Percentiles rank a stretch among this genome's conserved stretches.
Evolutionary conservation across 495 filamentous ascomycete genomes (phyloP).

Genomic region (Trichoderma virens): DNA sequence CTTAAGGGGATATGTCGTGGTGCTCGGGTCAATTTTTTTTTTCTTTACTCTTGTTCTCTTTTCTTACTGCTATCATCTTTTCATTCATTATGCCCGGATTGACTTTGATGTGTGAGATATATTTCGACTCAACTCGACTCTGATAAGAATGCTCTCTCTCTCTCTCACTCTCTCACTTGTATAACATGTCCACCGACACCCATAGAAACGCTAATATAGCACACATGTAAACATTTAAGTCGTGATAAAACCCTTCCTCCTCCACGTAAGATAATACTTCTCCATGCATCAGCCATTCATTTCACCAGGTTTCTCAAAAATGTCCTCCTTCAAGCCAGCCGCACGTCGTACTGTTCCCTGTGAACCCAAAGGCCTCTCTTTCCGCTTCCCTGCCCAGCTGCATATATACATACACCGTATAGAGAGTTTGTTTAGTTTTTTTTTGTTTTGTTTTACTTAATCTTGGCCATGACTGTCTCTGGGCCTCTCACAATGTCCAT

Average conservation of each 20-base stretch:
- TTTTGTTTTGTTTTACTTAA: constrained; percentile 49
- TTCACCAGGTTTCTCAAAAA: no score
- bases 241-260: background rate
- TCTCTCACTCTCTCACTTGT: background rate
- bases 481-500: constrained; percentile 66
- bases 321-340: background rate
- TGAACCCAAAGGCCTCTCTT: no score
- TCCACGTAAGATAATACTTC: background rate
- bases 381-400: background rate
- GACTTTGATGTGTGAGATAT: background rate
- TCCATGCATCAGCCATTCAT: background rate
- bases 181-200: background rate
- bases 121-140: background rate
- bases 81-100: background rate
- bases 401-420: background rate
- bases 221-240: background rate
- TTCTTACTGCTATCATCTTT: background rate
- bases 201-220: constrained; percentile 8
- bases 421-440: background rate
- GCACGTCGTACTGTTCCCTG: no score
- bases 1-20: background rate
- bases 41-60: background rate
- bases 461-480: constrained; percentile 86
- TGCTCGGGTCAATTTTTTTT: background rate
- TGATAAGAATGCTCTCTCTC: background rate